These are phyloP conservation scores for Teratosphaeria pseudoeucalypti DNA, from an alignment of 2,329 filamentous ascomycete species.

Conservation along the genomic window DNA sequence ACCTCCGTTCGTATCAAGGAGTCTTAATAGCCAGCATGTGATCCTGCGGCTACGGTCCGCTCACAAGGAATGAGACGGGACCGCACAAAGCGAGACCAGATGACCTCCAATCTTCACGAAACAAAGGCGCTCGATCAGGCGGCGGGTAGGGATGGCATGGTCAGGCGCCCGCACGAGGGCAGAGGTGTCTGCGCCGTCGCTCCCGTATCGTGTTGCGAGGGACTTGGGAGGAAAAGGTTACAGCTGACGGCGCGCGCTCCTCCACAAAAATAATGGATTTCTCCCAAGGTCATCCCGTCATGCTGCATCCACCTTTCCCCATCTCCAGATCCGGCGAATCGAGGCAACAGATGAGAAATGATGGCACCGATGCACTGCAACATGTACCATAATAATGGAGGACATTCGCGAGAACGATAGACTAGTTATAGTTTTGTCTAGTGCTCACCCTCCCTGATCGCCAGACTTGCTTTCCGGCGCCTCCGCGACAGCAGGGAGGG, in stretches of 20 bases:
- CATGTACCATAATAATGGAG: no score
- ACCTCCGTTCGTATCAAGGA: neutral
- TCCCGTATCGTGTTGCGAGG: neutral
- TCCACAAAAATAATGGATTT: neutral
- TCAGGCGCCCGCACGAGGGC: neutral
- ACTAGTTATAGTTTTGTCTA: neutral
- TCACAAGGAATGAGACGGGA: neutral
- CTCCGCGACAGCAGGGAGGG: neutral
- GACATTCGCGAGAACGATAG: neutral
- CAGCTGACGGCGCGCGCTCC: neutral
- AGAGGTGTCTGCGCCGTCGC: neutral
- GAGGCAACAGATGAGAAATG: neutral
- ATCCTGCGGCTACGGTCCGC: neutral
- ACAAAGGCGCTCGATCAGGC: neutral
- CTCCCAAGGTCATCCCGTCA: neutral
- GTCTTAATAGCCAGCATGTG: neutral
- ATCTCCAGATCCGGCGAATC: neutral
- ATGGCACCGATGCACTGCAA: no score
- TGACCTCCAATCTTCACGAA: neutral
- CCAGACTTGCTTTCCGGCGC: neutral
- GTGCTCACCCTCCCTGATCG: neutral
- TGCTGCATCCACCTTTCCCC: neutral
- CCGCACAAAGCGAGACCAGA: neutral
- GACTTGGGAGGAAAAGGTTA: neutral
- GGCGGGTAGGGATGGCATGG: neutral